Conservation (phyloP, 164 flowering plant genomes). For the Magnolia officinalis region DNA sequence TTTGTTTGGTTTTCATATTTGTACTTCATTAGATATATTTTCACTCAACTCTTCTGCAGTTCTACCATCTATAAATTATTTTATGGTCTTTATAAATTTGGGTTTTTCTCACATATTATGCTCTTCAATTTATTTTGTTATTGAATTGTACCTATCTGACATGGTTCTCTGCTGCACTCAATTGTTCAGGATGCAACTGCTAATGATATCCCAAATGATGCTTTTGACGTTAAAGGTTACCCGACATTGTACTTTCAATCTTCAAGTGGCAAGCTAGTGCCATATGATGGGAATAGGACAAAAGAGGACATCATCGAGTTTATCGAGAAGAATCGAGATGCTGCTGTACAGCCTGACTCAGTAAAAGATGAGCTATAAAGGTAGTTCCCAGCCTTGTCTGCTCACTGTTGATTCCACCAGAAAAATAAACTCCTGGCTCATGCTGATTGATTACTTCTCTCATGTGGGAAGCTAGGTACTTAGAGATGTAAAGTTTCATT, state of each 20-base stretch:
- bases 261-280: constrained; percentile 52
- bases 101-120: background rate
- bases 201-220: constrained; percentile 60
- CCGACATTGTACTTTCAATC: constrained; percentile 82
- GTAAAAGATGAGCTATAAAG: constrained; percentile 58
- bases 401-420: background rate
- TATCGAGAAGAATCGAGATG: constrained; percentile 62
- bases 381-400: background rate
- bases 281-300: constrained; percentile 63
- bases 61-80: background rate
- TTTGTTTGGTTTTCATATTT: background rate
- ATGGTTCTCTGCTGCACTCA: no score
- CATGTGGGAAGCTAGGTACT: no score
- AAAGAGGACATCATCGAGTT: constrained; percentile 64
- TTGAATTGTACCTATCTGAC: background rate
- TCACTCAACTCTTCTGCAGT: background rate
- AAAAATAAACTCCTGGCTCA: no score
- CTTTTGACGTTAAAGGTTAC: constrained; percentile 70
- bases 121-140: background rate
- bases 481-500: no score
- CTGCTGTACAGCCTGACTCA: constrained; percentile 19
- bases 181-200: constrained; percentile 74
- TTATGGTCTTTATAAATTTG: background rate
- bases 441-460: no score
- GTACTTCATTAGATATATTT: no score